phyloP scores from a whole-genome alignment of 768 basidiomycete species.

The Sarcomyxa edulis region DNA sequence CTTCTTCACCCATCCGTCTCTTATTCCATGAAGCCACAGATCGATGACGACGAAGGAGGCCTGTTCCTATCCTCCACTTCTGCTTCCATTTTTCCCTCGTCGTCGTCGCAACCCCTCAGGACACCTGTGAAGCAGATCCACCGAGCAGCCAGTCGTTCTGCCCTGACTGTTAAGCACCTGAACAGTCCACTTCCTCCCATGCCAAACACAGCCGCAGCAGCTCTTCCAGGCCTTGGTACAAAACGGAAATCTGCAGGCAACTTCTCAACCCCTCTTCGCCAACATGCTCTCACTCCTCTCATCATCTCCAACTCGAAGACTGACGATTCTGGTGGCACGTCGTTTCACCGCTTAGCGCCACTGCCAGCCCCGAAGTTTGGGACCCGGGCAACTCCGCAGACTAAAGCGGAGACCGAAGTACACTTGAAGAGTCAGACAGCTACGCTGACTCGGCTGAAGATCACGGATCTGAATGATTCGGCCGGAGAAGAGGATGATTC shows the following conservation, averaged over 20 bases:
- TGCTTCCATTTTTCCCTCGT: slow-evolving; percentile 30
- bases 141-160: slow-evolving; percentile 32
- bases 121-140: slow-evolving; percentile 56
- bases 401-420: slow-evolving; percentile 50
- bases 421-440: slow-evolving; percentile 51
- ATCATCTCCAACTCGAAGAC: slow-evolving; percentile 35
- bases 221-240: slow-evolving; percentile 40
- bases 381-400: slow-evolving; percentile 42
- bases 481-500: slow-evolving; percentile 40
- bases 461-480: slow-evolving; percentile 49
- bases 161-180: slow-evolving; percentile 31
- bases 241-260: slow-evolving; percentile 60
- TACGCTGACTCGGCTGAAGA: slow-evolving; percentile 55
- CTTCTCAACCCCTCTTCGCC: slow-evolving; percentile 50
- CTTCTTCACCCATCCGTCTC: slow-evolving; percentile 26
- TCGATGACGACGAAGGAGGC: slow-evolving; percentile 52
- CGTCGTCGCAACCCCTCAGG: slow-evolving; percentile 44
- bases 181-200: slow-evolving; percentile 19
- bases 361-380: slow-evolving; percentile 47
- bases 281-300: slow-evolving; percentile 42
- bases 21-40: slow-evolving; percentile 34
- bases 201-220: slow-evolving; percentile 15
- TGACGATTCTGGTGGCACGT: slow-evolving; percentile 25
- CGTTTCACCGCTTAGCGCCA: slow-evolving; percentile 51
- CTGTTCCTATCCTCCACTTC: slow-evolving; percentile 52